phyloP scores from a whole-genome alignment of 345 rosid species.

The Theobroma cacao region DNA sequence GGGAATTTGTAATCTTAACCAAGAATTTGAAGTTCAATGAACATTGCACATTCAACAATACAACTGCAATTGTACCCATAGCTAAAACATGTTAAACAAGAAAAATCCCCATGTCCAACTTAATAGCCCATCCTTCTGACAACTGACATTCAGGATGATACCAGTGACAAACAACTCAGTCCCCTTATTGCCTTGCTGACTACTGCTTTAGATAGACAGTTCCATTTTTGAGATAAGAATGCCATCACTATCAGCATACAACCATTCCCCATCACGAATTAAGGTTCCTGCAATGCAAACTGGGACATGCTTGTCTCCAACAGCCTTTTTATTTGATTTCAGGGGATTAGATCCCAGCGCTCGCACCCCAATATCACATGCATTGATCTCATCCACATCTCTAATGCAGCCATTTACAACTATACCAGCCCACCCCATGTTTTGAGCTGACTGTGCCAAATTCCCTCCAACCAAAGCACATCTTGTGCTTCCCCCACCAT shows the following conservation, averaged over 20 bases:
- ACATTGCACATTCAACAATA: neutral
- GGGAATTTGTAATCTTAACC: neutral
- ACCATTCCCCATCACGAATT: constrained; percentile 75
- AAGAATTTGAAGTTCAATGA: neutral
- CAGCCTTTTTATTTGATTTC: constrained; percentile 74
- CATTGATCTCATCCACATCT: constrained; percentile 83
- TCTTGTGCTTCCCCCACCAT: constrained; percentile 89
- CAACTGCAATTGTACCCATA: neutral
- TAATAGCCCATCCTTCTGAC: neutral
- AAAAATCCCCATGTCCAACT: neutral
- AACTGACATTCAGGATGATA: neutral
- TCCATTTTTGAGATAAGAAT: constrained; percentile 61
- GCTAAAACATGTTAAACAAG: neutral
- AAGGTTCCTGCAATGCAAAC: constrained; percentile 59
- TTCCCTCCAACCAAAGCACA: constrained; percentile 86
- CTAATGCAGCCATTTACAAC: constrained; percentile 79
- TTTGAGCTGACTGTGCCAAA: constrained; percentile 67
- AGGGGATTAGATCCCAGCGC: constrained; percentile 78
- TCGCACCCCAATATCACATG: constrained; percentile 69
- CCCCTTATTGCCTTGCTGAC: neutral
- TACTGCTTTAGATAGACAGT: constrained; percentile 41
- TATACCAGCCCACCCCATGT: constrained; percentile 83
- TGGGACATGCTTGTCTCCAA: constrained; percentile 66
- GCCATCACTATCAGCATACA: constrained; percentile 87
- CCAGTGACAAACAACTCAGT: too few species aligned